Base-by-base conservation (phyloP, 2,329 filamentous ascomycete species). In the Coniella lustricola region DNA sequence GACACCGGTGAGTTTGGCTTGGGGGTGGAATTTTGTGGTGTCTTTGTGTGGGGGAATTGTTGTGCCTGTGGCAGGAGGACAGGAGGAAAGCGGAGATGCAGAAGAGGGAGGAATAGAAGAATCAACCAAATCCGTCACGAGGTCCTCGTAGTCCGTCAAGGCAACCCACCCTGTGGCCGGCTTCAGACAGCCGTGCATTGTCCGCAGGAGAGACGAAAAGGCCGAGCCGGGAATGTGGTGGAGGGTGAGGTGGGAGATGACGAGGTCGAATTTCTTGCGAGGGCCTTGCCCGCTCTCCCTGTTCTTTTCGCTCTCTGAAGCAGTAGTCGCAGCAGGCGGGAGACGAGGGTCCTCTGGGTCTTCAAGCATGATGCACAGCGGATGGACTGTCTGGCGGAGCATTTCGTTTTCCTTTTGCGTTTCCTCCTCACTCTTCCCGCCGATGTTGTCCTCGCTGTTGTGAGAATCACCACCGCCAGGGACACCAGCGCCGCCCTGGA, bases 131-230 rank as follows among this genome's bases (percentile, higher is more conserved):
- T 0, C 77, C 77, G 25, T 29, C 25, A 29, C 25, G 57, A 73
- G 74, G 53, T 80, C 71, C 57, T 81, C 75, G 57, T 74, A 81
- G 56, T 81, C 77, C 2, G 76, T 81, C 54, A 81, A 59, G 1
- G 73, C 73, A 1, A 79, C 64, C 44, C 60, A 56, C 0, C 75
- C 77, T 0, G 25, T 29, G 5, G 74, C 75, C 0, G 65, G 59
- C 46, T 64, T 68, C 37, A 81, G 60, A 34, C 71, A 73, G 5
- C 66, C 71, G 21, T 67, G 60, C 59, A 79, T 67, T 1, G 71
- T 74, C 4, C 44, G 50, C 18, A 80, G 60, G 2, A 78, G 62
- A 0, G 58, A 50, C 1, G 57, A 52, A 7, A 79, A 59, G 37
- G 70, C 67, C 0, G 70, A 59, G 37, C 70, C 67, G 0, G 70